Percentiles rank a stretch among this genome's conserved stretches.
Conservation (phyloP, 1,284 basidiomycete species). For the Pseudozyma tsukubaensis region DNA sequence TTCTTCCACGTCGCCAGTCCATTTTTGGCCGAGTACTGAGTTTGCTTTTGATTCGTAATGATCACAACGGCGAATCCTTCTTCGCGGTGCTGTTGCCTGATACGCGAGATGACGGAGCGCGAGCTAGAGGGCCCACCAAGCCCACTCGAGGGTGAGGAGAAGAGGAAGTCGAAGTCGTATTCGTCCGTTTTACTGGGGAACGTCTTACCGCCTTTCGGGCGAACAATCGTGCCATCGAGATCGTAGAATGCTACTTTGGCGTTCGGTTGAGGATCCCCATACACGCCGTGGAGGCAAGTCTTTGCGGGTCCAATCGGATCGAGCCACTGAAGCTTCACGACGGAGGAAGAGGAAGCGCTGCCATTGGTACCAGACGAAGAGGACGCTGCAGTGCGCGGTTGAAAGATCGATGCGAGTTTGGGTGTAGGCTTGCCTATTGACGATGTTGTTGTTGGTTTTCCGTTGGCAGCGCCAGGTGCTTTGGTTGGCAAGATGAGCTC, state of each 20-base stretch:
- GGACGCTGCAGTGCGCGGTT: conserved; percentile 10
- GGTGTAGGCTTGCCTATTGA: conserved; percentile 4
- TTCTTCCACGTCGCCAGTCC: conserved; percentile 48
- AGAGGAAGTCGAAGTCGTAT: conserved; percentile 53
- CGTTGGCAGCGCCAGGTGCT: not conserved
- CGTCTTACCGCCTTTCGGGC: conserved; percentile 48
- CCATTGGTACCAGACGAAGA: not conserved
- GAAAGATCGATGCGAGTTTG: conserved; percentile 46
- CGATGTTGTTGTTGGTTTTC: not conserved
- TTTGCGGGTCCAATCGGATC: conserved; percentile 22
- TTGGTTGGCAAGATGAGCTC: conserved; percentile 5
- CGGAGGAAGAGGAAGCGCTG: conserved; percentile 4
- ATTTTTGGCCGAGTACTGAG: conserved; percentile 15
- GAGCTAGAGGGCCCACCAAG: not conserved
- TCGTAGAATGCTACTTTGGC: conserved; percentile 56
- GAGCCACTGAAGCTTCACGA: conserved; percentile 31
- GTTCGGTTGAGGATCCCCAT: conserved; percentile 25
- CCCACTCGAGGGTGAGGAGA: conserved; percentile 1
- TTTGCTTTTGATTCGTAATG: conserved; percentile 58
- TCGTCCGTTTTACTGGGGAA: conserved; percentile 51
- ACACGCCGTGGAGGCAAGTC: conserved; percentile 43
- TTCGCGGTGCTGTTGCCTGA: conserved; percentile 25
- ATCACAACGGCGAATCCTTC: conserved; percentile 40
- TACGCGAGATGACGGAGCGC: conserved; percentile 17
- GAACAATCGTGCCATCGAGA: conserved; percentile 58